Base-by-base conservation (phyloP, 2,329 filamentous ascomycete genomes). In the Pochonia chlamydosporia region DNA sequence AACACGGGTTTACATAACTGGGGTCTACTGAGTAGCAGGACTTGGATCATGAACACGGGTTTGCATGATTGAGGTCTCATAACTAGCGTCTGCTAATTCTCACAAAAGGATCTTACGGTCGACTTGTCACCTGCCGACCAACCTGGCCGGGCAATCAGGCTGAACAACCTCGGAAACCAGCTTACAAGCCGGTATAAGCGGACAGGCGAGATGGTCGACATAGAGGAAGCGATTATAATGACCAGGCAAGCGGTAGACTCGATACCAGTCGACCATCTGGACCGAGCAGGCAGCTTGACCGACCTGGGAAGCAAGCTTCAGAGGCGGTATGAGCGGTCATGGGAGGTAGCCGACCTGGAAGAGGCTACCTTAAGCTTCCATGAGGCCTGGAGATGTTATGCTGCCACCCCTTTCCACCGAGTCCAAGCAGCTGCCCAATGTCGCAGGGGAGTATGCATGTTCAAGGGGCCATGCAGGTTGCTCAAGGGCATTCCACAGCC, bases 321-420 rank as follows among this genome's bases (percentile, higher is more conserved):
- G 36, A 10, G 21, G 5, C 36, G 21, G 18, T 39, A 39, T 39
- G 4, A 39, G 5, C 36, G 21, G 16, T 20, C 36, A 21, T 39
- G 23, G 35, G 39, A 23, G 30, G 46, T 37, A 18, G 21, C 7
- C 8, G 37, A 49, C 13, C 30, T 49, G 11, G 40, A 49, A 30
- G 49, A 51, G 36, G 47, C 47, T 39, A 4, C 6, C n/a, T 6
- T 14, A 14, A 8, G 21, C 30, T 36, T 46, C 3, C 44, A 40
- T 8, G 40, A 46, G 3, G 46, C 40, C 37, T 51, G 49, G 49
- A 39, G 31, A 3, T 47, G 39, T 40, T 26, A 28, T 13, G 37
- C 25, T 21, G 49, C 43, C 26, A 28, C 42, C n/a, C 49, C 49
- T 11, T 49, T 51, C 25, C 11, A 39, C 28, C 49, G 49, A 25